Evolutionary conservation across 805 yeast species (phyloP).

Genomic region (Maudiozyma barnettii): DNA sequence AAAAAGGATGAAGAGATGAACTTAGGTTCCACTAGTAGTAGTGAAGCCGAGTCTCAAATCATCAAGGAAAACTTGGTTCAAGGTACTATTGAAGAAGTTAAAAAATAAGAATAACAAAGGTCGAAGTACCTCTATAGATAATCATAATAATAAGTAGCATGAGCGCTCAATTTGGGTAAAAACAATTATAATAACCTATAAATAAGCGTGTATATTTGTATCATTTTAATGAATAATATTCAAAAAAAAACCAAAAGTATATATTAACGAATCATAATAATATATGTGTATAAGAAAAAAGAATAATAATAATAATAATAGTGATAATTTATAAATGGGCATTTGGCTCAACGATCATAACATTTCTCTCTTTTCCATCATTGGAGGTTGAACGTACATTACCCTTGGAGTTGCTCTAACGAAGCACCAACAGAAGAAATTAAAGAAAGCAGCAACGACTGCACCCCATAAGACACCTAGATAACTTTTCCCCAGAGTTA

Average conservation of each 20-base stretch:
- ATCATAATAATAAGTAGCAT: no score
- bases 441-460: conserved; percentile 37
- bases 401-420: conserved; percentile 14
- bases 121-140: neutral
- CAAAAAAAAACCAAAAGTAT: neutral
- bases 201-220: no score
- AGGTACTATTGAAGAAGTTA: neutral
- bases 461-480: conserved; percentile 61
- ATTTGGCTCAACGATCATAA: neutral
- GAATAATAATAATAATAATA: no score
- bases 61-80: neutral
- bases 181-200: no score
- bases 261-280: neutral
- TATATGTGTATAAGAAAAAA: no score
- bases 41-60: conserved; percentile 3
- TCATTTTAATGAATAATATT: neutral
- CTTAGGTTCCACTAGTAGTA: neutral
- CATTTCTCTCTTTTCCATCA: conserved; percentile 16
- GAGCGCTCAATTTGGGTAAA: no score
- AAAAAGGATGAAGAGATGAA: neutral
- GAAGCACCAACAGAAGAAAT: conserved; percentile 33
- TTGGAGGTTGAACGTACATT: conserved; percentile 9
- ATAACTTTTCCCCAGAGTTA: conserved; percentile 41
- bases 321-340: neutral
- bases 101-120: neutral